Evolutionary conservation across 2,329 filamentous ascomycete genomes (phyloP).

Genomic region (Allantophomopsis cytisporea): DNA sequence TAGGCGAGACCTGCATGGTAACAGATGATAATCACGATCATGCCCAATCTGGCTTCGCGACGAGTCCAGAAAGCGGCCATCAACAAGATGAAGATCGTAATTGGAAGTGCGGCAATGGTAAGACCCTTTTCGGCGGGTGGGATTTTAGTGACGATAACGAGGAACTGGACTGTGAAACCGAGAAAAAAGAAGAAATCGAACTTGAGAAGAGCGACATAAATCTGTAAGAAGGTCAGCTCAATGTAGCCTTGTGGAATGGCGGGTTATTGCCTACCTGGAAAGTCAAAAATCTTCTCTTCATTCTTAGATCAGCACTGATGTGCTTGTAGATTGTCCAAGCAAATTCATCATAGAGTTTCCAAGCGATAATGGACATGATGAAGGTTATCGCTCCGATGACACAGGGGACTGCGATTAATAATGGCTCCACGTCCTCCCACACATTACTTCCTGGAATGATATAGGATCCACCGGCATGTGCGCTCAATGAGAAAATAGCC

Average conservation of each 20-base stretch:
- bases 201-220: conserved; percentile 94
- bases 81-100: conserved; percentile 81
- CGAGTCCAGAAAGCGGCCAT: conserved; percentile 76
- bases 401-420: conserved; percentile 72
- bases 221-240: conserved; percentile 36
- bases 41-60: conserved; percentile 67
- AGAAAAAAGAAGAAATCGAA: conserved; percentile 99
- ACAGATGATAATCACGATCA: conserved; percentile 65
- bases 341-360: conserved; percentile 97
- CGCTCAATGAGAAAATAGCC: conserved; percentile 45
- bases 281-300: conserved; percentile 92
- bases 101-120: conserved; percentile 78
- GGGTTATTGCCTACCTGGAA: conserved; percentile 58
- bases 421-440: conserved; percentile 59
- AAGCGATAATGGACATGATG: conserved; percentile 63
- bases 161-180: conserved; percentile 94
- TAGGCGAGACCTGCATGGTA: conserved; percentile 86
- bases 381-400: conserved; percentile 68
- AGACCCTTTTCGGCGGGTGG: conserved; percentile 67
- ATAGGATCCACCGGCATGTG: conserved; percentile 3
- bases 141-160: conserved; percentile 70
- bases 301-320: conserved; percentile 89
- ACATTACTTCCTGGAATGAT: conserved; percentile 27
- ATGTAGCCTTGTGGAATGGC: conserved; percentile 1
- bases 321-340: conserved; percentile 99